Base-by-base conservation (phyloP, 1,139 yeast species). In the Casaregolazyma suthepensis region DNA sequence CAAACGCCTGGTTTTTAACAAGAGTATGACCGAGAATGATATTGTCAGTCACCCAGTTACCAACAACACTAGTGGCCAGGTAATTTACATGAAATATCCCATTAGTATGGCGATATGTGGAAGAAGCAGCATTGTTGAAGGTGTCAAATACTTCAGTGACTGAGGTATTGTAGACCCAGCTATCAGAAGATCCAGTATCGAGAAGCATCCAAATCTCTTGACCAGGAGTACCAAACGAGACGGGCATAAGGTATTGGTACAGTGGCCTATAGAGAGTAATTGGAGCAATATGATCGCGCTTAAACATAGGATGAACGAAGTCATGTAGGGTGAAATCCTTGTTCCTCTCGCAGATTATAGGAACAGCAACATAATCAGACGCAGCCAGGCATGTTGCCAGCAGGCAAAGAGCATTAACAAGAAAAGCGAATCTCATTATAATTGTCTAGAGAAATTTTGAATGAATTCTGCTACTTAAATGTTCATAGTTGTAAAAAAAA, bases 171-270 rank as follows among this genome's bases (percentile, higher is more conserved):
- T 65, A 64, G 17, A 82, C 77, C 87, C 87, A 83, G 57, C 82
- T 69, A 65, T 83, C 89, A 3, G 86, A 75, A 1, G 87, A 82
- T 0, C 89, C 89, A 6, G 88, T 82, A 62, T 83, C 90, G 48
- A 83, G 65, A 5, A 61, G 48, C 20, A 58, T 51, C 38, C 54
- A 50, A 42, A 57, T 47, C 9, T 38, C 43, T 57, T 61, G 63
- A 13, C 52, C 52, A 45, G 64, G 64, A 22, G 63, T 61, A 15
- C 64, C 64, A 5, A 61, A 13, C 4, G 9, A 2, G 40, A 35
- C 17, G 2, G 15, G 15, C 40, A 35, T 15, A 4, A 35, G 17
- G 13, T 71, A 58, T 61, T 70, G 35, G 62, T 62, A 50, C 17
- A 35, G 7, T 2, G 17, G 17, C 17, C 17, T 35, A n/a, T 35